These are phyloP conservation scores for Arthrobotrys iridis DNA, from an alignment of 2,329 filamentous ascomycete genomes.

Conservation along the genomic window DNA sequence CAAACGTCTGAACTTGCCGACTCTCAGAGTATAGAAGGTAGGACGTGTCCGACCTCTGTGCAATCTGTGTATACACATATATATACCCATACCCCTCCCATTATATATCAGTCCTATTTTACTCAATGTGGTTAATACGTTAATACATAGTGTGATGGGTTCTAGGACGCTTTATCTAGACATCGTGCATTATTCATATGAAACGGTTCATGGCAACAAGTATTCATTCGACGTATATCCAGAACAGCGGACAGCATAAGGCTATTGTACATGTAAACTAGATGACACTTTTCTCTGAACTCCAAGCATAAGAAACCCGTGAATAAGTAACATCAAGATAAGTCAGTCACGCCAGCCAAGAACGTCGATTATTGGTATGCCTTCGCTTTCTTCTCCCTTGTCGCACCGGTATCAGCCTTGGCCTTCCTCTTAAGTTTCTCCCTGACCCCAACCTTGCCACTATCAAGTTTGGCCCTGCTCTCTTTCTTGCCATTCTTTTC, in stretches of 20 bases:
- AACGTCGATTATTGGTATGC: conserved; percentile 21
- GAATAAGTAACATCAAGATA: conserved; percentile 15
- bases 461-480: not conserved
- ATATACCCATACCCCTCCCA: no score
- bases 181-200: no score
- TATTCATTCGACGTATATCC: conserved; percentile 9
- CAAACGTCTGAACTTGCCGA: no score
- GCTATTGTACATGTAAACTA: conserved; percentile 51
- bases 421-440: conserved; percentile 51
- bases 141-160: no score
- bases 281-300: conserved; percentile 52
- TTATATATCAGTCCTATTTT: no score
- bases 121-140: no score
- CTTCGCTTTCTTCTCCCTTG: conserved; percentile 43
- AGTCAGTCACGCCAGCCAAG: not conserved
- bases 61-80: no score
- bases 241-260: conserved; percentile 24
- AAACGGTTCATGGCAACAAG: not conserved
- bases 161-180: no score
- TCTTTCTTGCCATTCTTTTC: conserved; percentile 34
- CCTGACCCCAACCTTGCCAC: conserved; percentile 32
- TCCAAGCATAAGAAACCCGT: conserved; percentile 25
- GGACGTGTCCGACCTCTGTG: no score
- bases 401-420: conserved; percentile 8
- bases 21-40: no score